Percentiles rank a stretch among this genome's conserved stretches.
These are phyloP conservation scores for Lactarius sanguifluus DNA, from an alignment of 768 basidiomycete species.

Conservation along the genomic window DNA sequence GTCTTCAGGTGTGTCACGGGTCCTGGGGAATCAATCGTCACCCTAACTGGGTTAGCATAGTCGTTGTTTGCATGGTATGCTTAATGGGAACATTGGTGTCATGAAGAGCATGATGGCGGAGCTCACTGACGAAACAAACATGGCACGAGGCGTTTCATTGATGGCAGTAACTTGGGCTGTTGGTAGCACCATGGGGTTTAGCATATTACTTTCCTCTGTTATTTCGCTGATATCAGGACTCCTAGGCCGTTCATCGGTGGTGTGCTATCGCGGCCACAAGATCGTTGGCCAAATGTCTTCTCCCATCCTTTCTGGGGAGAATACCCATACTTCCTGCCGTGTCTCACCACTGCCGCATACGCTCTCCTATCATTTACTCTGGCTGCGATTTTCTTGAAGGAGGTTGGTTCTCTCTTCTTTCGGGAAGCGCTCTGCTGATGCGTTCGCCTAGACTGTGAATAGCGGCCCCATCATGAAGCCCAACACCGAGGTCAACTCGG, in stretches of 20 bases:
- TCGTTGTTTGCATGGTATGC: too few species aligned
- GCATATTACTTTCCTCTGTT: neutral
- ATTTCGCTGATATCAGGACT: too few species aligned
- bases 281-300: constrained; percentile 29
- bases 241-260: constrained; percentile 20
- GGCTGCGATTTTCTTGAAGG: constrained; percentile 16
- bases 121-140: too few species aligned
- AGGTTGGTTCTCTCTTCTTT: constrained; percentile 5
- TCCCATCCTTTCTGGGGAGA: constrained; percentile 30
- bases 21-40: constrained; percentile 26
- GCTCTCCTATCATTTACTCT: neutral
- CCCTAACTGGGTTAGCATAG: too few species aligned
- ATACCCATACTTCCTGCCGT: constrained; percentile 34
- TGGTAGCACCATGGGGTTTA: constrained; percentile 17
- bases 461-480: too few species aligned
- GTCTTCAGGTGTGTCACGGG: constrained; percentile 32
- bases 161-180: constrained; percentile 35
- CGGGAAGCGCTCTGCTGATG: too few species aligned
- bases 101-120: too few species aligned
- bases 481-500: too few species aligned
- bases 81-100: too few species aligned
- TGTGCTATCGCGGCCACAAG: constrained; percentile 31
- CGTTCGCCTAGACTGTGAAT: too few species aligned
- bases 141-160: constrained; percentile 40
- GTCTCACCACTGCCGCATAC: constrained; percentile 10